Evolutionary conservation across 2,329 filamentous ascomycete species (phyloP), one percentile per base, ranked within the genome.

Genomic region (Teratosphaeria pseudoeucalypti): DNA sequence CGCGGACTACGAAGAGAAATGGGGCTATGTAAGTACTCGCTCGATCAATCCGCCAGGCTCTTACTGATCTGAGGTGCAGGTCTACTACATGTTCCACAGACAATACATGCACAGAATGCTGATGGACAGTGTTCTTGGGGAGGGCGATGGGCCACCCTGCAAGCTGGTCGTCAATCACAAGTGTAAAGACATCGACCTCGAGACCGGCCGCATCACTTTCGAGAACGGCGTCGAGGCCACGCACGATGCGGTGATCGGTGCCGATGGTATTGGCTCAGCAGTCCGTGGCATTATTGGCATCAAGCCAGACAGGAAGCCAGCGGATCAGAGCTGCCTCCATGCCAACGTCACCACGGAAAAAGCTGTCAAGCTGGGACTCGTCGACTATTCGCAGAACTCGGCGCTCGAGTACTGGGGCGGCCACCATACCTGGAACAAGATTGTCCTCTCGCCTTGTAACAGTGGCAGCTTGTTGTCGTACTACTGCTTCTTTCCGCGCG

Each of bases 321-420:
- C 85, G 0, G 79, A 82, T 5, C 81, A 80, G 2, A 82, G 79
- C 71, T 88, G 85, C 66, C 75, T 87, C 0, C 85, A 87, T 69
- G 79, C 82, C 62, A 88, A 87, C 67, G 82, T 88, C 58, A 72
- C 72, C 23, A 85, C 84, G 0, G 81, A 82, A 43, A 78, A 85
- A n/a, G 83, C 82, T 0, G 78, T 83, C 34, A 76, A 76, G 60
- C 74, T 82, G 0, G 85, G 85, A 2, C 78, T 88, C 0, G 78
- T 83, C 34, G 83, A 88, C 68, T 87, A 86, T 72, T 83, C 83
- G 0, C 67, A 78, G 37, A 71, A 88, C 72, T 76, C 71, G 29
- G 85, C 85, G 0, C 75, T 89, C 0, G 83, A 89, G 70, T 88
- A 87, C 75, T 88, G 85, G 85, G 86, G 86, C 29, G 86, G 86